Percentiles rank a stretch among this genome's conserved stretches.
Evolutionary conservation across 2,329 filamentous ascomycete genomes (phyloP).

Genomic region (Pyricularia pennisetigena): DNA sequence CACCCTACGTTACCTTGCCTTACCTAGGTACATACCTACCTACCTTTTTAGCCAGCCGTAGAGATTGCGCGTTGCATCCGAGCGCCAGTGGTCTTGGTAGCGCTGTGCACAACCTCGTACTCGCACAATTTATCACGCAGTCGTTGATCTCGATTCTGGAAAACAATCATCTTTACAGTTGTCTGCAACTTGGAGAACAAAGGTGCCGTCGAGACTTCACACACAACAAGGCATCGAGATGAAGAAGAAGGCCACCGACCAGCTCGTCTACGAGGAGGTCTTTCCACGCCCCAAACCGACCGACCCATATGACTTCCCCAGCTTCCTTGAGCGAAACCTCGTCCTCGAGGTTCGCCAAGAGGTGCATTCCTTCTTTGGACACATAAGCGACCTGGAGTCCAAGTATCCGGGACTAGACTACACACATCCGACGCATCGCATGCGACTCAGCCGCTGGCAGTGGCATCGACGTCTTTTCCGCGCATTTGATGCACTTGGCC

Average conservation of each 20-base stretch:
- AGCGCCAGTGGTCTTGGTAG: neutral
- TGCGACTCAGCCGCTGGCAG: constrained; percentile 66
- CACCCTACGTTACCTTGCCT: neutral
- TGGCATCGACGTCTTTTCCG: constrained; percentile 71
- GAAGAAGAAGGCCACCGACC: constrained; percentile 62
- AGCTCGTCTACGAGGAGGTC: constrained; percentile 65
- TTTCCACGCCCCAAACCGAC: constrained; percentile 57
- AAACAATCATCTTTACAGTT: neutral
- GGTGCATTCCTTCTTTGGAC: constrained; percentile 69
- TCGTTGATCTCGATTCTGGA: neutral
- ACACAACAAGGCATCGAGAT: constrained; percentile 29
- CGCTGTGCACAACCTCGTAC: neutral
- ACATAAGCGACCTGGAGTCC: constrained; percentile 69
- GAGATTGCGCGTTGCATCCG: neutral
- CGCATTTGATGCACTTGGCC: constrained; percentile 59
- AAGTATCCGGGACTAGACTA: constrained; percentile 79
- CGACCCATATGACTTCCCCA: constrained; percentile 63
- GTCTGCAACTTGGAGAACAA: neutral
- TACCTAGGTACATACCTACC: neutral
- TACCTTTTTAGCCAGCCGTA: neutral
- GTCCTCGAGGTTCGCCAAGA: constrained; percentile 72
- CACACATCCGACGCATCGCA: constrained; percentile 60
- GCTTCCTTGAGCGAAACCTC: constrained; percentile 59
- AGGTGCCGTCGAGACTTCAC: neutral
- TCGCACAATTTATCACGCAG: neutral